Evolutionary conservation across 1,139 yeast genomes (phyloP).

Genomic region (Protomyces macrosporus): DNA sequence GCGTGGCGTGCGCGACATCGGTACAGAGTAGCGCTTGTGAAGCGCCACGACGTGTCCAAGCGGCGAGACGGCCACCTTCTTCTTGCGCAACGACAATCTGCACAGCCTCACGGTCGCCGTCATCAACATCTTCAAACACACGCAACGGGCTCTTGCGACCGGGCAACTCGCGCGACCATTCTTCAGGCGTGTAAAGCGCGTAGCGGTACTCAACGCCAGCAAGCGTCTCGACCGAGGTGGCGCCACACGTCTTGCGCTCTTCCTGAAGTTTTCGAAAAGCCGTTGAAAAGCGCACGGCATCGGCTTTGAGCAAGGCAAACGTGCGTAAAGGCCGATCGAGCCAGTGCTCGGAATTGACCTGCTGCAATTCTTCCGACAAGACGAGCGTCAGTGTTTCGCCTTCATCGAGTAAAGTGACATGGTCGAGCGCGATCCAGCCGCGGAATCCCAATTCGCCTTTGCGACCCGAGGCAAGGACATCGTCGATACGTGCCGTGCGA

Average conservation of each 20-base stretch:
- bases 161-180: neutral
- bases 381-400: conserved; percentile 9
- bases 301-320: conserved; percentile 1
- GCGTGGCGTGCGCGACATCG: conserved; percentile 1
- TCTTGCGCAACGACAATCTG: conserved; percentile 1
- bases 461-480: neutral
- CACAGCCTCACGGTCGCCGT: neutral
- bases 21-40: neutral
- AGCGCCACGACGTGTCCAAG: neutral
- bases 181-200: neutral
- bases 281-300: conserved; percentile 2
- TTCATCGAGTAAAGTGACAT: neutral
- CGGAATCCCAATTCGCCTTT: conserved; percentile 18
- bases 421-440: conserved; percentile 2
- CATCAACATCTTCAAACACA: neutral
- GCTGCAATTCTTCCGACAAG: neutral
- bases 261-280: neutral
- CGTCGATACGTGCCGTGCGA: conserved; percentile 1
- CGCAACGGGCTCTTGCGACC: neutral
- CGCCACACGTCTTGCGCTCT: neutral
- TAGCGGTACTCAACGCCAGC: neutral
- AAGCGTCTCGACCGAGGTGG: neutral
- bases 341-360: conserved; percentile 12
- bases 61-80: neutral
- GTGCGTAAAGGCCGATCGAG: conserved; percentile 7